phyloP scores from a whole-genome alignment of 1,139 yeast genomes.

The Arxiozyma telluris region DNA sequence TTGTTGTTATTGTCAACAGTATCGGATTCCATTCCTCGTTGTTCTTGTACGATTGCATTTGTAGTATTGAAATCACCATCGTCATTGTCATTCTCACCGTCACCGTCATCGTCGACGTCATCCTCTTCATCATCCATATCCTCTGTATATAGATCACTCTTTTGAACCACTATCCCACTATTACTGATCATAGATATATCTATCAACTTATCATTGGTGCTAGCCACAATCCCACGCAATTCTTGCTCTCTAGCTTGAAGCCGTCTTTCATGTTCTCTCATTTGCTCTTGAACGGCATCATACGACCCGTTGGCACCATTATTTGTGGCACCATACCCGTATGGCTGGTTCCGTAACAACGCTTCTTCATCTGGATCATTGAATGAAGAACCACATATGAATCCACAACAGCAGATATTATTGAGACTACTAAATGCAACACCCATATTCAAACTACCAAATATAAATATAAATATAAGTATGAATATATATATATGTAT shows the following conservation, averaged over 20 bases:
- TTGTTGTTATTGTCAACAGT: background rate
- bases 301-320: slow-evolving; percentile 13
- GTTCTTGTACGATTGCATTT: background rate
- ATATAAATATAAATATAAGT: no score
- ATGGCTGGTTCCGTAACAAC: slow-evolving; percentile 25
- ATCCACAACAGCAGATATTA: slow-evolving; percentile 2
- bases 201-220: slow-evolving; percentile 32
- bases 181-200: slow-evolving; percentile 31
- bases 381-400: slow-evolving; percentile 6
- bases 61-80: background rate
- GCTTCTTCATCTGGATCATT: slow-evolving; percentile 22
- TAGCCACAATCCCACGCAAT: slow-evolving; percentile 33
- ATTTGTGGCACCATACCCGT: slow-evolving; percentile 25
- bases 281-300: slow-evolving; percentile 17
- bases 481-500: no score
- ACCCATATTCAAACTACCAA: slow-evolving; percentile 17
- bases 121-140: slow-evolving; percentile 1
- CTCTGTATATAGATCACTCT: slow-evolving; percentile 15
- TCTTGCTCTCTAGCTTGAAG: slow-evolving; percentile 30
- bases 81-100: background rate
- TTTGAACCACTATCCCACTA: slow-evolving; percentile 28
- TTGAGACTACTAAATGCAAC: slow-evolving; percentile 17
- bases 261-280: slow-evolving; percentile 27
- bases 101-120: background rate
- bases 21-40: background rate